Base-by-base conservation (phyloP, 257 asterid species). In the Solanum bulbocastanum region DNA sequence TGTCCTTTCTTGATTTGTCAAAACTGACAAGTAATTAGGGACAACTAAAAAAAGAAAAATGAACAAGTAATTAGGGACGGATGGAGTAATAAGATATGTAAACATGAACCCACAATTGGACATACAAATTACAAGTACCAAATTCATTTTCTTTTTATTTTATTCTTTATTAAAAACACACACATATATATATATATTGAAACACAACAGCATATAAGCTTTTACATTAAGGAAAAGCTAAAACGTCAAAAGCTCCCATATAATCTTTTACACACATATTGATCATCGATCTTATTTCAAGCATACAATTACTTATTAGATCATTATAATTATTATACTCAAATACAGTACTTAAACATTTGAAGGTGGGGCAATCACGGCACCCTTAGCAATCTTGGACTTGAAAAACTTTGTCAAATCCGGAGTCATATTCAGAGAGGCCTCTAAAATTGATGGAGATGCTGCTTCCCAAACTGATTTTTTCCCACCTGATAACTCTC, bases 361-460 rank as follows among this genome's bases (percentile, higher is more conserved):
- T 33, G 79, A 35, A 35, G 81, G 46, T 35, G 83, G 36, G 76
- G 40, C 10, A 83, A 40, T 68, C 10, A 13, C 42, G 4, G 33
- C 25, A 37, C 69, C 60, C 49, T 44, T 52, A 23, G 65, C 87
- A 69, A 25, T 66, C 69, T 86, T 89, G 11, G 83, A 35, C 85
- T 90, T 89, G 87, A 93, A 89, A 46, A 13, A 30, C 3, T 89
- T 9, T 0, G 82, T 84, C 22, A 88, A 86, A 4, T 83, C 74
- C 0, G 90, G 52, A 58, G 89, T 23, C 12, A 90, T 89, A 25
- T 91, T 91, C 9, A 91, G 49, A 3, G 94, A 14, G 5, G 90
- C 91, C 83, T 90, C 88, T 22, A 92, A 23, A 39, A 91, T 88
- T 8, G 93, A 75, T 6, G 91, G 62, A 81, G 92, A 90, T 36